These are phyloP conservation scores for Aaosphaeria arxii DNA, from an alignment of 2,329 filamentous ascomycete species.

Conservation along the genomic window DNA sequence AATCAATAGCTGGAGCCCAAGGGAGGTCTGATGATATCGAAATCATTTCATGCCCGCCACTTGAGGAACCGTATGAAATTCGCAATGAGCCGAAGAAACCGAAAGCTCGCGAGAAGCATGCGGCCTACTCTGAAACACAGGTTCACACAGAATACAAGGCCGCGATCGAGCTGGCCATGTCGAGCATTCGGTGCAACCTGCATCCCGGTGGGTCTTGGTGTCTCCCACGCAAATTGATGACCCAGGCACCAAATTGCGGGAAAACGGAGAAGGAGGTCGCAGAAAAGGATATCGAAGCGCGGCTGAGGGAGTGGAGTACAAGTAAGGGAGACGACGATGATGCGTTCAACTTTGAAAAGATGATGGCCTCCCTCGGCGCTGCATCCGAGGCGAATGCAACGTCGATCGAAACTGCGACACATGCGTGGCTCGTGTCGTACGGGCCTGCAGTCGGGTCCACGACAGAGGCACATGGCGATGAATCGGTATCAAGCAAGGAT, in stretches of 20 bases:
- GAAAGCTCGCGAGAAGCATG: constrained; percentile 42
- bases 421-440: constrained; percentile 23
- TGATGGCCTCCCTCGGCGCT: constrained; percentile 33
- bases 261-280: constrained; percentile 14
- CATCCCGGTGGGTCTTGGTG: constrained; percentile 17
- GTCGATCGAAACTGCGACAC: constrained; percentile 7
- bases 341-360: constrained; percentile 26
- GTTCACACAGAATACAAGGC: constrained; percentile 32
- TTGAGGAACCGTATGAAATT: constrained; percentile 47
- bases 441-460: constrained; percentile 13
- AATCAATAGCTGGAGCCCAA: constrained; percentile 67
- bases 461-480: constrained; percentile 5
- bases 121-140: constrained; percentile 15
- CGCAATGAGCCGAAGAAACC: constrained; percentile 55
- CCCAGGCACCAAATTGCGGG: constrained; percentile 12
- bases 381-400: constrained; percentile 17
- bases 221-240: constrained; percentile 11
- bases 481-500: constrained; percentile 9
- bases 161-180: constrained; percentile 40
- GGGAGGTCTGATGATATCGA: constrained; percentile 41
- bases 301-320: constrained; percentile 28
- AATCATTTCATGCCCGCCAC: constrained; percentile 46
- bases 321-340: constrained; percentile 18
- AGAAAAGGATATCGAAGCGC: constrained; percentile 27
- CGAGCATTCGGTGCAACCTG: constrained; percentile 18